Evolutionary conservation across 2,329 filamentous ascomycete genomes (phyloP).

Genomic region (Didymella lethalis): DNA sequence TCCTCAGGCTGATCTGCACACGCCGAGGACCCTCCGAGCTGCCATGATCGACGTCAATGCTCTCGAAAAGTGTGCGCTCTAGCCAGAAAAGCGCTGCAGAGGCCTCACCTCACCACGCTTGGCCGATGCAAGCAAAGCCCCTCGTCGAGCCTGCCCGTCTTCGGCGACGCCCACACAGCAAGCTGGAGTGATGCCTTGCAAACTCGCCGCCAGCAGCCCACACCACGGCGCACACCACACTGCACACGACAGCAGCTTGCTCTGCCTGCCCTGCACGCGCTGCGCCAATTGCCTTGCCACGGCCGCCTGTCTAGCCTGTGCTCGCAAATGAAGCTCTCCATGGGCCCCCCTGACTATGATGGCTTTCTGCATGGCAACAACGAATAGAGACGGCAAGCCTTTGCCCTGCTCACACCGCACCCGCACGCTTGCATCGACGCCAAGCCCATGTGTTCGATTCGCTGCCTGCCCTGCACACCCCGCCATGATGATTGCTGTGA

Average conservation of each 20-base stretch:
- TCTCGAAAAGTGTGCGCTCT: constrained; percentile 13
- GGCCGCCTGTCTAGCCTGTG: constrained; percentile 31
- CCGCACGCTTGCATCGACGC: constrained; percentile 22
- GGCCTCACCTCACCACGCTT: constrained; percentile 19
- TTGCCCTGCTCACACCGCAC: constrained; percentile 20
- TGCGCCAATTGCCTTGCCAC: constrained; percentile 18
- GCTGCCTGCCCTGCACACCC: constrained; percentile 13
- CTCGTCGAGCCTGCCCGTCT: constrained; percentile 14
- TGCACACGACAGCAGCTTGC: constrained; percentile 23
- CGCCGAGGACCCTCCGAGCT: constrained; percentile 24
- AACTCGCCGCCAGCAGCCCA: background rate
- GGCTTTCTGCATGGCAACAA: constrained; percentile 22
- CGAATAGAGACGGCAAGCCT: constrained; percentile 26
- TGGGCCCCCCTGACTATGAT: constrained; percentile 31
- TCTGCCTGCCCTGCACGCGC: background rate
- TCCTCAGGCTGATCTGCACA: constrained; percentile 15
- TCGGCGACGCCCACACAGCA: constrained; percentile 6
- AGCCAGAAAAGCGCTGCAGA: constrained; percentile 13
- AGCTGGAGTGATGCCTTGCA: background rate
- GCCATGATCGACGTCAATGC: constrained; percentile 22
- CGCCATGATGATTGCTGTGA: constrained; percentile 2
- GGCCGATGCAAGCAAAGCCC: constrained; percentile 15
- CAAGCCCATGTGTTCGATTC: constrained; percentile 14
- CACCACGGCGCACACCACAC: background rate
- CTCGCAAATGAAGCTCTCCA: constrained; percentile 24